Percentiles rank a stretch among this genome's conserved stretches.
Conservation (phyloP, 352 stramenopile genomes). For the Thraustochytrium striatum region DNA sequence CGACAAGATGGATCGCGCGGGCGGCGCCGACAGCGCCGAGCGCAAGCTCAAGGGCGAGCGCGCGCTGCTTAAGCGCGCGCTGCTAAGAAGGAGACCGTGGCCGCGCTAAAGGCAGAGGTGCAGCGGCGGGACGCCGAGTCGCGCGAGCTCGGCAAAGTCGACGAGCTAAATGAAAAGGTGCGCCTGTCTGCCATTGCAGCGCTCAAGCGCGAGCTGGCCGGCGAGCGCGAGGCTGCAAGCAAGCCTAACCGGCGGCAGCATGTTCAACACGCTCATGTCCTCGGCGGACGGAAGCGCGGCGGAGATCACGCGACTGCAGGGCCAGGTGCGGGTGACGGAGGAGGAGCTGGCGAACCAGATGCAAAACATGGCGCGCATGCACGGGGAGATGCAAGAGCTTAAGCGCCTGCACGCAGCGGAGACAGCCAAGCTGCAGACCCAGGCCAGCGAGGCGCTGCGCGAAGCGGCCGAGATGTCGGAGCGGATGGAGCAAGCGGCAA, state of each 20-base stretch:
- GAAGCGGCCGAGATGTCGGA: neutral
- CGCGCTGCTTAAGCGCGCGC: slow-evolving; percentile 3
- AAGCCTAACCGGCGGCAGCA: slow-evolving; percentile 31
- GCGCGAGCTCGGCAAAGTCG: neutral
- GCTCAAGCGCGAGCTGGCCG: slow-evolving; percentile 1
- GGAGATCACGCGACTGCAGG: slow-evolving; percentile 18
- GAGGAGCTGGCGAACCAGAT: slow-evolving; percentile 21
- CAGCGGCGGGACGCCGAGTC: neutral
- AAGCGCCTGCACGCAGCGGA: neutral
- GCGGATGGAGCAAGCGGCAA: neutral
- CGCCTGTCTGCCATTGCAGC: neutral
- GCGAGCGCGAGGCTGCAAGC: neutral
- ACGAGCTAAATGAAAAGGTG: neutral
- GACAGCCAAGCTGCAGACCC: neutral
- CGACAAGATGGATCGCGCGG: neutral
- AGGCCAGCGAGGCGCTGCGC: neutral
- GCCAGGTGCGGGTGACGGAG: slow-evolving; percentile 22
- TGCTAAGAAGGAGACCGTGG: slow-evolving; percentile 15
- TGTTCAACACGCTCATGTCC: slow-evolving; percentile 43
- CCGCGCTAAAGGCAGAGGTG: neutral
- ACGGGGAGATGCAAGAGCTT: slow-evolving; percentile 9
- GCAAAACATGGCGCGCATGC: slow-evolving; percentile 16
- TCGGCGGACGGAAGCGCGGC: slow-evolving; percentile 13
- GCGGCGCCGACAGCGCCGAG: neutral
- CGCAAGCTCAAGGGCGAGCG: slow-evolving; percentile 17